Conservation (phyloP, 2,329 filamentous ascomycete species). For the Botrytis deweyae region DNA sequence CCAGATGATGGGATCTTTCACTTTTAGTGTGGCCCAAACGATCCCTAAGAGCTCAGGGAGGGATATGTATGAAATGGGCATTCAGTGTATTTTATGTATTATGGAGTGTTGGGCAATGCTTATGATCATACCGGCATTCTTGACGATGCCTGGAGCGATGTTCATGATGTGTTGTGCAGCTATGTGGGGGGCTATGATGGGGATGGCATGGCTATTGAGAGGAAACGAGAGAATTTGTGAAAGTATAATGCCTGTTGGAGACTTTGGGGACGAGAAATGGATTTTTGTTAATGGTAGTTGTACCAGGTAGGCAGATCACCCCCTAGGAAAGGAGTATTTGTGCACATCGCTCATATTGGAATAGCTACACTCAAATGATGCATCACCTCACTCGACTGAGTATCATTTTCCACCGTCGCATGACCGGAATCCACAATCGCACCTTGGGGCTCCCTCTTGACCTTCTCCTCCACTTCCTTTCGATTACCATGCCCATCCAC, state of each 20-base stretch:
- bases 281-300: conserved; percentile 26
- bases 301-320: conserved; percentile 24
- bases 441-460: conserved; percentile 72
- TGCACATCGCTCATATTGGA: conserved; percentile 1
- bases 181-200: conserved; percentile 10
- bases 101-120: conserved; percentile 23
- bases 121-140: conserved; percentile 21
- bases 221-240: conserved; percentile 17
- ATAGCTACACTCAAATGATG: conserved; percentile 60
- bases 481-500: conserved; percentile 69
- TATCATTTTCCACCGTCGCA: conserved; percentile 65
- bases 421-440: conserved; percentile 73
- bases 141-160: conserved; percentile 23
- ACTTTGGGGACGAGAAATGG: conserved; percentile 26
- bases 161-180: conserved; percentile 17
- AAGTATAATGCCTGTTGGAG: conserved; percentile 11
- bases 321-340: no score
- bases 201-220: conserved; percentile 23
- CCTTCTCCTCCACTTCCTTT: conserved; percentile 69
- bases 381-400: conserved; percentile 68
- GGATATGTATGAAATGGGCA: conserved; percentile 21
- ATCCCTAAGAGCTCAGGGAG: neutral
- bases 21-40: conserved; percentile 5
- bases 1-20: conserved; percentile 20
- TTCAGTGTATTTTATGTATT: conserved; percentile 23